Base-by-base conservation (phyloP, 2,329 filamentous ascomycete genomes). In the Hyphodiscus sp. region DNA sequence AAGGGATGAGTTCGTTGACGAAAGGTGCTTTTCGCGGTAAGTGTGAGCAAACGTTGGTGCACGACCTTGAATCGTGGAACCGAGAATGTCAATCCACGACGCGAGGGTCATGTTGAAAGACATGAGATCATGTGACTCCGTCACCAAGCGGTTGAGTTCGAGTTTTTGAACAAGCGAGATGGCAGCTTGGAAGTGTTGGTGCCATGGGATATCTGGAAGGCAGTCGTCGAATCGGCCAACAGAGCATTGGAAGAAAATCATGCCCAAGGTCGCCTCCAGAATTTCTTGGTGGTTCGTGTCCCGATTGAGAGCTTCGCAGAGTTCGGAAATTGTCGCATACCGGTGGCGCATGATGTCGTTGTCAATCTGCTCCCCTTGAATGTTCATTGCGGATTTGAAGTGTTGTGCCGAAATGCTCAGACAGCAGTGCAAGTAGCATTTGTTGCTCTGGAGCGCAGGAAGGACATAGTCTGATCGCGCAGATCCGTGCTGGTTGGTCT, bases 71-170 rank as follows among this genome's bases (percentile, higher is more conserved):
- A 99, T 96, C 10, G 91, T 95, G 1, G 91, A 86, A 58, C 94
- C 94, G 33, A 97, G 82, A 61, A 99, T 96, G 71, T 99, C 94
- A 65, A 97, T 96, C 94, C 94, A 97, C 10, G 91, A 79, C 6
- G 90, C 87, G 58, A 96, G 76, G 1, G 89, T 91, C 91, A 96
- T 96, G 79, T 91, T 96, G 81, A 96, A 96, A 11, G 90, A 54
- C 45, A 61, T 63, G 15, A 61, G 53, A 43, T 67, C 60, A 55
- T 64, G 74, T n/a, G 77, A 75, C 60, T 84, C 79, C 49, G 76
- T 75, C 51, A 92, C 82, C 47, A 84, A 70, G 41, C 79, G 77
- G 10, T 88, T 86, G 41, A 97, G 82, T 55, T 91, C 85, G 33
- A 97, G 84, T 72, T 89, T 91, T 68, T 87, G 82, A 20, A 96